phyloP scores from a whole-genome alignment of 192 early-diverging fungal genomes.

The Entomortierella lignicola region DNA sequence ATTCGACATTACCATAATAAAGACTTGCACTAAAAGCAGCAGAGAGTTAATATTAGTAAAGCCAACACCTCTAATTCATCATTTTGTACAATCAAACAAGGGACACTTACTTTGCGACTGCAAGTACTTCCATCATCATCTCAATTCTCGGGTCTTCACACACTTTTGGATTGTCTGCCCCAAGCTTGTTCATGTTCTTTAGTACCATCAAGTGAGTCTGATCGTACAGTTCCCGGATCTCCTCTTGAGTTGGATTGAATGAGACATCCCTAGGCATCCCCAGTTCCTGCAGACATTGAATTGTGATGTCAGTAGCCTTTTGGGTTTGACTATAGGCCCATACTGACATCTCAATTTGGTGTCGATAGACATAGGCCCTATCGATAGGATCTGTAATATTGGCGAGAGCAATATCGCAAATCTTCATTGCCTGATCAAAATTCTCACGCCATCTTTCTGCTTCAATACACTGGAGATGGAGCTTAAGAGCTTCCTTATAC shows the following conservation, averaged over 20 bases:
- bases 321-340: conserved; percentile 34
- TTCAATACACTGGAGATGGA: conserved; percentile 39
- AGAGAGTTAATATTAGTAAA: background rate
- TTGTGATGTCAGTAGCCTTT: conserved; percentile 24
- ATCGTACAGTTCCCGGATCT: conserved; percentile 33
- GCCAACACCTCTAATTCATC: no score
- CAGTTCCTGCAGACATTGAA: conserved; percentile 44
- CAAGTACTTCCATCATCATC: conserved; percentile 39
- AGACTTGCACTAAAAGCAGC: conserved; percentile 20
- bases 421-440: conserved; percentile 28
- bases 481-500: conserved; percentile 36
- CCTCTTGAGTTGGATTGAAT: conserved; percentile 25
- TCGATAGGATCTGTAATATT: conserved; percentile 37
- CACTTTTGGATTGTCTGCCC: conserved; percentile 16
- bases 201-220: conserved; percentile 24
- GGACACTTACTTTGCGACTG: conserved; percentile 23
- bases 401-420: conserved; percentile 18
- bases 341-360: conserved; percentile 44
- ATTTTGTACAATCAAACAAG: no score
- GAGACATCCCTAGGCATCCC: conserved; percentile 29
- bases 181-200: conserved; percentile 18
- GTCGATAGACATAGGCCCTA: conserved; percentile 23
- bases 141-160: conserved; percentile 23
- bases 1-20: conserved; percentile 45
- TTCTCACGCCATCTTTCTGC: conserved; percentile 40